Percentiles rank a stretch among this genome's conserved stretches.
Conservation (phyloP, 1,284 basidiomycete species). For the Cryptococcus wingfieldii region DNA sequence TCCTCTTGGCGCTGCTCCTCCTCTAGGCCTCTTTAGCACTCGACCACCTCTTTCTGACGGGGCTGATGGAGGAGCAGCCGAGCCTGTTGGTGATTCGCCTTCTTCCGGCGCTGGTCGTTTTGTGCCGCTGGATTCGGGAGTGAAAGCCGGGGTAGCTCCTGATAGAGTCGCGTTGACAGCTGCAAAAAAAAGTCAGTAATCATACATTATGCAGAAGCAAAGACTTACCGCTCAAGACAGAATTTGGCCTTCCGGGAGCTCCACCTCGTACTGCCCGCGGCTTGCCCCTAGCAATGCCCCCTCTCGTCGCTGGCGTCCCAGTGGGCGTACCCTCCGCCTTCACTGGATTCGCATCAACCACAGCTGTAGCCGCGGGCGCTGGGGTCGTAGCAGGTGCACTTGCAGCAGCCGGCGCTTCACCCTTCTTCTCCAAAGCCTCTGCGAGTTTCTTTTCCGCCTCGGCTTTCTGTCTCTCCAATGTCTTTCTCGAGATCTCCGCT, state of each 20-base stretch:
- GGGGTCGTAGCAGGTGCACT: neutral
- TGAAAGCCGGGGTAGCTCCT: conserved; percentile 4
- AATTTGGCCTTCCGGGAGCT: conserved; percentile 14
- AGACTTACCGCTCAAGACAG: conserved; percentile 23
- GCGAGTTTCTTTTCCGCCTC: conserved; percentile 35
- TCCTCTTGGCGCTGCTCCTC: conserved; percentile 13
- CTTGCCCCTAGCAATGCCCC: conserved; percentile 11
- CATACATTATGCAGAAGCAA: neutral
- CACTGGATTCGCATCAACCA: neutral
- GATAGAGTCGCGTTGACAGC: conserved; percentile 42
- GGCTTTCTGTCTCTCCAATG: conserved; percentile 34
- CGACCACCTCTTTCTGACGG: conserved; percentile 13
- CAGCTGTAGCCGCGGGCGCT: neutral
- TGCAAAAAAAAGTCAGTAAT: conserved; percentile 2
- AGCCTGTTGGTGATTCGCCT: conserved; percentile 18
- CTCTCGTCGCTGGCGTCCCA: conserved; percentile 10
- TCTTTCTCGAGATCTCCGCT: conserved; percentile 41
- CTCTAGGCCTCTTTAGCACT: conserved; percentile 28
- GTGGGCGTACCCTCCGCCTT: conserved; percentile 1
- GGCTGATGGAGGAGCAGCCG: conserved; percentile 7
- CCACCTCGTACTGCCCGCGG: conserved; percentile 5
- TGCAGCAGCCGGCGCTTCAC: conserved; percentile 1
- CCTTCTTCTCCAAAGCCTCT: conserved; percentile 2
- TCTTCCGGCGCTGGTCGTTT: conserved; percentile 32
- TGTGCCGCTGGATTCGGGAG: conserved; percentile 12